phyloP scores from a whole-genome alignment of 768 basidiomycete genomes.

The Collybia sp. region DNA sequence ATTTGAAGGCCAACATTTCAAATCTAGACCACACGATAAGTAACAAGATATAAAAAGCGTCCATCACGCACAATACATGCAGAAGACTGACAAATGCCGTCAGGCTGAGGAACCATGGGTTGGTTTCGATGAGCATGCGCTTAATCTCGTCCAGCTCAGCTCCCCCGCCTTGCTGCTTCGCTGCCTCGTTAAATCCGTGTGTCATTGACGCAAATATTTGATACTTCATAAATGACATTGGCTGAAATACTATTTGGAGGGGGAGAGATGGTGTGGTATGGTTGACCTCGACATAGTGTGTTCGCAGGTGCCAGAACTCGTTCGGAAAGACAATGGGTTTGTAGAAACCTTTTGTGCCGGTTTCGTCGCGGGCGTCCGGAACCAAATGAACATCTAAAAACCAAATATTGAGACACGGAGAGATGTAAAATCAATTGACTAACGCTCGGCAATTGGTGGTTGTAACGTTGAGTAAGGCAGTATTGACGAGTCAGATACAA shows the following conservation, averaged over 20 bases:
- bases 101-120: constrained; percentile 82
- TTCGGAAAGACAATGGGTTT: constrained; percentile 90
- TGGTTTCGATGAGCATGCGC: constrained; percentile 86
- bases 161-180: constrained; percentile 64
- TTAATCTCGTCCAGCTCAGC: constrained; percentile 94
- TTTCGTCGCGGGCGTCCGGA: constrained; percentile 53
- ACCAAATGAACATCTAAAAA: constrained; percentile 60
- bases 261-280: constrained; percentile 75
- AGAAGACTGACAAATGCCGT: constrained; percentile 84
- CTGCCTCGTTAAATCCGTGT: constrained; percentile 81
- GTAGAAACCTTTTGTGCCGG: constrained; percentile 67
- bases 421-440: constrained; percentile 20
- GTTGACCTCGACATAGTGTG: constrained; percentile 83
- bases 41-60: constrained; percentile 4
- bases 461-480: constrained; percentile 55
- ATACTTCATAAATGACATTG: constrained; percentile 85
- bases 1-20: constrained; percentile 94
- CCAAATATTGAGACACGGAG: constrained; percentile 8
- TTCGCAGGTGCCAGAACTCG: constrained; percentile 90
- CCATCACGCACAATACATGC: constrained; percentile 70
- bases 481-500: constrained; percentile 66
- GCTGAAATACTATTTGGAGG: constrained; percentile 77
- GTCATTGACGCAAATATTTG: constrained; percentile 83
- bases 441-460: constrained; percentile 58
- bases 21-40: constrained; percentile 45